Evolutionary conservation across 169 alveolate genomes (phyloP), one percentile per base, ranked within the genome.

Genomic region (Amoebophrya sp.): DNA sequence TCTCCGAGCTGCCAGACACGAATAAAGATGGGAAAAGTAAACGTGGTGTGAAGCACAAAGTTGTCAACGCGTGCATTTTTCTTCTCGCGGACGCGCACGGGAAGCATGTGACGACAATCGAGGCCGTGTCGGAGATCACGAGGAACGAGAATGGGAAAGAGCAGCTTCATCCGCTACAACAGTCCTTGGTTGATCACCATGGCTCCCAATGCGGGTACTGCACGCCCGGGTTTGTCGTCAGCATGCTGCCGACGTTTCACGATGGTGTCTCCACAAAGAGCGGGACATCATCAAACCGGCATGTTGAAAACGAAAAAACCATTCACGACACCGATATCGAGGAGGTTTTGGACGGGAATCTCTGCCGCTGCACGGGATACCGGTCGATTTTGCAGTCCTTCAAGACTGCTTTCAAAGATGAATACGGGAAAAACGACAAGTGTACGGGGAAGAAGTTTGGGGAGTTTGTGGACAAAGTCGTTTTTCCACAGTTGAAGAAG

Each of bases 141-240:
- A 12, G n/a, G n/a, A n/a, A n/a, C n/a, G n/a, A n/a, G n/a, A n/a
- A n/a, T n/a, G n/a, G n/a, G n/a, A n/a, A n/a, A n/a, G n/a, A 89
- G 39, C 12, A 1, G 38, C 14, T 89, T 2, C 91, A 89, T 14
- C 91, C 91, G 39, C 90, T 89, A 14, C 91, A 89, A 14, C 91
- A 89, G 14, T 89, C 91, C 89, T 14, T 89, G 23, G 88, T 39
- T 14, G 91, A 89, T 12, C 40, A 33, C 89, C 91, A 89, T 14
- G 91, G 91, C 23, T 89, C 91, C 23, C 91, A 89, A 14, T 89
- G 91, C 40, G 91, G 91, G 23, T 89, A 89, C 14, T 89, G 91
- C 91, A 89, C 91, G 40, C 91, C 91, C 23, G 91, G 91, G 23
- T 41, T 41, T 41, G 54, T 41, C 23, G 54, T 41, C 23, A 12